Conservation (phyloP, 2,329 filamentous ascomycete species). For the Neofusicoccum cordaticola region DNA sequence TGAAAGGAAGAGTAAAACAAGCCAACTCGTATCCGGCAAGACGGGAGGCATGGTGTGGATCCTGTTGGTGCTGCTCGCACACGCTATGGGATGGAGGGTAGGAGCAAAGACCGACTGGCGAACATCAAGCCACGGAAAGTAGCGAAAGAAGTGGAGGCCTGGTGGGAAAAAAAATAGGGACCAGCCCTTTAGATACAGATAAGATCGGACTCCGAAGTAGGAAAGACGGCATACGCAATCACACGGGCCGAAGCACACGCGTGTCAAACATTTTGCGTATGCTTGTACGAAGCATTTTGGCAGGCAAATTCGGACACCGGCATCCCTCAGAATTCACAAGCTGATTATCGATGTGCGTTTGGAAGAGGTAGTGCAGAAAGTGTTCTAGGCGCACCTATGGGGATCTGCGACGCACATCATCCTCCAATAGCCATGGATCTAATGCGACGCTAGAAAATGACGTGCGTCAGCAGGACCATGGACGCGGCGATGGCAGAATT, state of each 20-base stretch:
- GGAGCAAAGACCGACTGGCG: not conserved
- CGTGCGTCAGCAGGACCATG: not conserved
- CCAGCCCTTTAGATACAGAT: not conserved
- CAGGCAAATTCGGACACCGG: not conserved
- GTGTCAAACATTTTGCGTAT: not conserved
- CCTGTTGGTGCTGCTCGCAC: not conserved
- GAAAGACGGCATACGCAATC: not conserved
- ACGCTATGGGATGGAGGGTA: not conserved
- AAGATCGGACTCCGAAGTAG: not conserved
- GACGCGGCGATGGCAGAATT: not conserved
- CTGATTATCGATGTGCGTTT: not conserved
- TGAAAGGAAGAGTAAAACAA: not conserved
- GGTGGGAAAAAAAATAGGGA: not conserved
- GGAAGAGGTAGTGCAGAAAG: not conserved
- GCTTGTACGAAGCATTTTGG: not conserved
- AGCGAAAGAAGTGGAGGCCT: not conserved
- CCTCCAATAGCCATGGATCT: not conserved
- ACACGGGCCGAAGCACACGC: not conserved
- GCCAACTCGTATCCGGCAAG: not conserved
- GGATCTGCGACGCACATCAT: not conserved
- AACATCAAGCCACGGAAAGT: not conserved
- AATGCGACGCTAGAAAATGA: conserved; percentile 3
- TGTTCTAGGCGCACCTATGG: not conserved
- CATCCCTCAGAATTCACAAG: not conserved
- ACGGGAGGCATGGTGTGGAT: not conserved